Evolutionary conservation across 2,329 filamentous ascomycete species (phyloP), one percentile per base, ranked within the genome.

Genomic region (Hymenoscyphus fraxineus): DNA sequence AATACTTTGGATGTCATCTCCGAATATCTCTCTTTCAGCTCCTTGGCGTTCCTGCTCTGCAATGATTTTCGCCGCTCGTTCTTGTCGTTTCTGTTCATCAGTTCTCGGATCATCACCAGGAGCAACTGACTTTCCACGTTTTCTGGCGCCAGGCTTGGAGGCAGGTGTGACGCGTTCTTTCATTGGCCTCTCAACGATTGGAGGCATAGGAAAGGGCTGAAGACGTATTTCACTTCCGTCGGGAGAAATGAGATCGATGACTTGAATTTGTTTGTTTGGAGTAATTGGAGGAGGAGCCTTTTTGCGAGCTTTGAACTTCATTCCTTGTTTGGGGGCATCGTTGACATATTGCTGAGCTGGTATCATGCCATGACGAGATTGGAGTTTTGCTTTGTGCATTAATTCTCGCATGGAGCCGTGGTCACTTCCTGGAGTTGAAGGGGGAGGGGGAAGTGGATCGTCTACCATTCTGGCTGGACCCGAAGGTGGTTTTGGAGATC

Each of bases 111-210:
- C 39, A 13, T 41, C 59, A 10, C 62, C 16, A 19, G 44, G 59
- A 54, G 62, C 55, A 32, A 56, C 59, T 27, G 55, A 39, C 57
- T 62, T 92, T 27, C 77, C 87, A 0, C 81, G 91, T 88, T 31
- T 91, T 92, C 74, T 90, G 86, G 85, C 87, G 1, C 78, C 92
- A 56, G 87, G 88, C 3, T 72, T 92, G 16, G 74, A 92, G n/a
- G 78, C 88, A 39, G 88, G 88, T 0, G 71, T 90, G 15, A 77
- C 85, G 1, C 67, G 64, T 3, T 70, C 63, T 6, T 82, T 90
- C 58, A 79, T 89, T 19, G 79, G 83, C 10, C 60, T 31, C 19
- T 61, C 64, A 15, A 55, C 65, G 16, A 58, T 40, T 16, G 59
- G 19, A 41, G 60, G 57, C 66, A 79, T 16, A 7, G 56, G 56